Conservation (phyloP, 1,139 yeast species). For the Taphrina populina region DNA sequence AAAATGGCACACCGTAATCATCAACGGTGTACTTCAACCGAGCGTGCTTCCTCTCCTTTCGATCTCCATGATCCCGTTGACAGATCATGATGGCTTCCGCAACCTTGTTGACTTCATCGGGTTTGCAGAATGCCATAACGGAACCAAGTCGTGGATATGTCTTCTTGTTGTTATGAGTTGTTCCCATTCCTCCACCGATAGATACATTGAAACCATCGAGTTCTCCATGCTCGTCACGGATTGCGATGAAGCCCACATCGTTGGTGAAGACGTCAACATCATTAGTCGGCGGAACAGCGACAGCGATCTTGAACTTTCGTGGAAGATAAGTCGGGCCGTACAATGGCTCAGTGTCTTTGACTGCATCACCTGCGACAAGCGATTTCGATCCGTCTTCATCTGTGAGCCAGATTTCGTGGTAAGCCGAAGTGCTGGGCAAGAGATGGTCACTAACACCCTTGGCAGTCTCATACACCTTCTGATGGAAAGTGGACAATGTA, state of each 20-base stretch:
- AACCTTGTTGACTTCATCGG: slow-evolving; percentile 68
- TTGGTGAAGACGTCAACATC: slow-evolving; percentile 97
- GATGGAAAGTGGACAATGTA: slow-evolving; percentile 74
- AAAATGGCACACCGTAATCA: slow-evolving; percentile 81
- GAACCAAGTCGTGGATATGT: slow-evolving; percentile 96
- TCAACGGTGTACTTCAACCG: slow-evolving; percentile 96
- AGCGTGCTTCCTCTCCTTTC: slow-evolving; percentile 95
- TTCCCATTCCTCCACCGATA: slow-evolving; percentile 99
- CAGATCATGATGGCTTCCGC: slow-evolving; percentile 92
- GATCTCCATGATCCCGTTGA: slow-evolving; percentile 93
- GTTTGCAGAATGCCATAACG: slow-evolving; percentile 69
- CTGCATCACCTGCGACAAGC: slow-evolving; percentile 66
- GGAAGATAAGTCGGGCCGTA: slow-evolving; percentile 88
- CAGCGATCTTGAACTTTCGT: slow-evolving; percentile 91
- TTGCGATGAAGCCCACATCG: slow-evolving; percentile 89
- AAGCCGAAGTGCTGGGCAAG: slow-evolving; percentile 89
- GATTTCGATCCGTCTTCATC: slow-evolving; percentile 77
- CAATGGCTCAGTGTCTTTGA: slow-evolving; percentile 73
- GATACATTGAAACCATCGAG: slow-evolving; percentile 75
- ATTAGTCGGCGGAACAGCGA: slow-evolving; percentile 93
- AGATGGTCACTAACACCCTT: slow-evolving; percentile 71
- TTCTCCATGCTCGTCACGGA: slow-evolving; percentile 63
- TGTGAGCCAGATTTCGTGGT: slow-evolving; percentile 94
- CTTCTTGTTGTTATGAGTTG: slow-evolving; percentile 93
- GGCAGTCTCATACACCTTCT: slow-evolving; percentile 67